Evolutionary conservation across 2,329 filamentous ascomycete genomes (phyloP), one percentile per base, ranked within the genome.

Genomic region (Alternaria ventricosa): DNA sequence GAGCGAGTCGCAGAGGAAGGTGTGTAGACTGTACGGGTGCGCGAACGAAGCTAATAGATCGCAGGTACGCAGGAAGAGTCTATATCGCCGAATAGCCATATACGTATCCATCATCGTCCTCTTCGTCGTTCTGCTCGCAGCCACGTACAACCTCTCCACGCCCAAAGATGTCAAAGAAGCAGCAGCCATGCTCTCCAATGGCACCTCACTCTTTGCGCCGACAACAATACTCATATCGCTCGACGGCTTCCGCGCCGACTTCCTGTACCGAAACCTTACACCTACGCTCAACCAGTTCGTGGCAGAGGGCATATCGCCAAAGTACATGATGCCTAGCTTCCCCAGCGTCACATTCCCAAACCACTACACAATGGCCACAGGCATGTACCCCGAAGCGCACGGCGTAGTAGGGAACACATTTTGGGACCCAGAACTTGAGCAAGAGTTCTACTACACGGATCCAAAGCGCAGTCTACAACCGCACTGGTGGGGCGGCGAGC

Each of bases 401-500:
- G 96, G 96, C 0, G 86, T 99, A 4, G 94, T 99, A 1, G 92
- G 94, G 6, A 99, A 99, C 77, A 92, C 89, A 1, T 99, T 99
- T 78, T 99, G 92, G 92, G 96, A 98, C 74, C 92, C 93, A 0
- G 83, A 84, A 0, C 77, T 94, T 11, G 67, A 91, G 72, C 89
- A 91, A 64, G 91, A 96, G 69, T 99, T 99, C 82, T 93, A 89
- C 75, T 97, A 97, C 75, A 97, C 93, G 0, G 88, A 96, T 73
- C 89, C 92, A 0, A 78, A 83, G 2, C 86, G 88, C 60, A 96
- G 93, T 68, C 87, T 97, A 80, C 88, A 95, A 69, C 84, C 92
- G 1, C 93, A 95, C 77, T 99, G 96, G 95, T 99, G 96, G 95
- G 89, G 87, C 44, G 96, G 94, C 4, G 94, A 98, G 78, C 96